Evolutionary conservation across 768 basidiomycete species (phyloP).

Genomic region (Boletales sp.): DNA sequence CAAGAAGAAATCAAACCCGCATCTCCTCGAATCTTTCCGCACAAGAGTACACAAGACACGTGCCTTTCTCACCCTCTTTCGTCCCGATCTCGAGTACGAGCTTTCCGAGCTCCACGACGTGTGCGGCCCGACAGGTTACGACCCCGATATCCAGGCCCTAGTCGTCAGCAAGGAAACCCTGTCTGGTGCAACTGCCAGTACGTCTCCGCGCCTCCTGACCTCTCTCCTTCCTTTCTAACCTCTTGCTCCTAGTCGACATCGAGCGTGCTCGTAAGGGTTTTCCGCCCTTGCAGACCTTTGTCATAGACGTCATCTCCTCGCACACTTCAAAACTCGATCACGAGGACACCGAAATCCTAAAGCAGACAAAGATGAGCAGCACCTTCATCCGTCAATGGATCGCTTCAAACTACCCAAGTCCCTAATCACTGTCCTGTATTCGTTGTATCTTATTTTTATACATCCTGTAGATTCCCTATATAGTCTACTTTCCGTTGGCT

Average conservation of each 20-base stretch:
- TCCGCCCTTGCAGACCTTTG: slow-evolving; percentile 59
- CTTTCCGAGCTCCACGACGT: slow-evolving; percentile 79
- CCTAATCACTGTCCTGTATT: too few relatives aligned
- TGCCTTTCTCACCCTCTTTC: slow-evolving; percentile 69
- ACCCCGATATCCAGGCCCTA: slow-evolving; percentile 85
- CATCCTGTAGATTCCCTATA: too few relatives aligned
- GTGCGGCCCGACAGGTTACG: slow-evolving; percentile 87
- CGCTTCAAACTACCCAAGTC: slow-evolving; percentile 22
- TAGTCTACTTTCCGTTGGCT: too few relatives aligned
- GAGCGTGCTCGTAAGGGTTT: slow-evolving; percentile 54
- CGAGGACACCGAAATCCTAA: slow-evolving; percentile 65
- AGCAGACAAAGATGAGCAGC: slow-evolving; percentile 89
- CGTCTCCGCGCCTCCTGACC: slow-evolving; percentile 13
- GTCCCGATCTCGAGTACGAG: slow-evolving; percentile 60
- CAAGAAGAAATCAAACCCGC: slow-evolving; percentile 62
- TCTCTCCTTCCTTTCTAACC: not conserved
- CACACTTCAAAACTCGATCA: slow-evolving; percentile 54
- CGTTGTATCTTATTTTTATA: too few relatives aligned
- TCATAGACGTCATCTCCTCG: slow-evolving; percentile 89
- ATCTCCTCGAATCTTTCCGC: slow-evolving; percentile 61
- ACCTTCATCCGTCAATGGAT: slow-evolving; percentile 93
- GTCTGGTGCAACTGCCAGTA: slow-evolving; percentile 69
- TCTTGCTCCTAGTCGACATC: slow-evolving; percentile 50
- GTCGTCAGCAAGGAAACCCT: slow-evolving; percentile 91
- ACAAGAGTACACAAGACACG: slow-evolving; percentile 55